A percentile compares a stretch with the other conserved stretches of the same genome.
phyloP scores from a whole-genome alignment of 2,329 filamentous ascomycete genomes.

The Colletotrichum sansevieriae region DNA sequence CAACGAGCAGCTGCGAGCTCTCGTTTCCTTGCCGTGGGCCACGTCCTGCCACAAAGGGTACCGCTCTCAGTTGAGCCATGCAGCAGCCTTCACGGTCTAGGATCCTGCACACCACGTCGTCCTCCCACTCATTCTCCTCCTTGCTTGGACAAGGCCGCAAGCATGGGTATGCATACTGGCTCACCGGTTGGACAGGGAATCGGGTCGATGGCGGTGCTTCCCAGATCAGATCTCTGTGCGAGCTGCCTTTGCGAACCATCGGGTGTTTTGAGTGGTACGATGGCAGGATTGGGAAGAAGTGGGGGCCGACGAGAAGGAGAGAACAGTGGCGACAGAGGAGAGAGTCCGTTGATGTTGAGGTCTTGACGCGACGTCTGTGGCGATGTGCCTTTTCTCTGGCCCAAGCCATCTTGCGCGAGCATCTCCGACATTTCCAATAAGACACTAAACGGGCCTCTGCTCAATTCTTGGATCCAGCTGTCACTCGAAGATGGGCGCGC shows the following conservation, averaged over 20 bases:
- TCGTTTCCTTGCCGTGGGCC: too few relatives aligned
- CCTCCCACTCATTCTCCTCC: too few relatives aligned
- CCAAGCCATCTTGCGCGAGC: background rate
- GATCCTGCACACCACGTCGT: too few relatives aligned
- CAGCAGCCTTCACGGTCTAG: too few relatives aligned
- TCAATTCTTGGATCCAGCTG: background rate
- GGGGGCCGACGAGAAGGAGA: conserved; percentile 1
- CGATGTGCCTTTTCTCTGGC: background rate
- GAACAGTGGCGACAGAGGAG: conserved; percentile 9
- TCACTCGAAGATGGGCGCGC: background rate
- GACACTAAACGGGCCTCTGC: too few relatives aligned
- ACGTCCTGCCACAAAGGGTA: too few relatives aligned
- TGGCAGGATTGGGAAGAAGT: background rate
- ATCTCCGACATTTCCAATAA: background rate
- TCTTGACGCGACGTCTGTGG: background rate
- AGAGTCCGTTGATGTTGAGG: background rate
- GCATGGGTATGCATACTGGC: background rate
- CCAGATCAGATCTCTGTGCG: conserved; percentile 10
- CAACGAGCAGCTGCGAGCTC: too few relatives aligned
- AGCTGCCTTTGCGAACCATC: background rate
- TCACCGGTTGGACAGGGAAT: background rate
- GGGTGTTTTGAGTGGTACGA: conserved; percentile 11
- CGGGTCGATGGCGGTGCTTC: conserved; percentile 4
- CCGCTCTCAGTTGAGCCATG: too few relatives aligned
- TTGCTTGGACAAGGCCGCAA: too few relatives aligned